Evolutionary conservation across 164 flowering plant genomes (phyloP).

Genomic region (Akebia trifoliata): DNA sequence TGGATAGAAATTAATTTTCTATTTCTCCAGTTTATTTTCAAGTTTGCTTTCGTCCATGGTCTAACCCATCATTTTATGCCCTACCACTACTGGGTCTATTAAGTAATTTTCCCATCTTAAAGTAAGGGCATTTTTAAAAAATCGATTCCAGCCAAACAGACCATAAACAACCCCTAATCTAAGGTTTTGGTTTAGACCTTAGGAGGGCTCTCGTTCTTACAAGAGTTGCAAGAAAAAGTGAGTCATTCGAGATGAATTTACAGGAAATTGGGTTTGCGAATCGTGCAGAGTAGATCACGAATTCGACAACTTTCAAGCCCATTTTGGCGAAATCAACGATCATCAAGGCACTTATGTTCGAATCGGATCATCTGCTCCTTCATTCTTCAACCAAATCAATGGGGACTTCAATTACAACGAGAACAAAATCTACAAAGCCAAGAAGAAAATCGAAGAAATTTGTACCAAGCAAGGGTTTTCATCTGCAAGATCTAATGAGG

Average conservation of each 20-base stretch:
- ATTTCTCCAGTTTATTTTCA: too few relatives aligned
- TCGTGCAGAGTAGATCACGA: slow-evolving; percentile 49
- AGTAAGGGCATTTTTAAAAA: too few relatives aligned
- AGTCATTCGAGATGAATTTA: slow-evolving; percentile 33
- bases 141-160: background rate
- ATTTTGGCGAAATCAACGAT: slow-evolving; percentile 39
- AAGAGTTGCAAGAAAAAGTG: slow-evolving; percentile 29
- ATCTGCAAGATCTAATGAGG: slow-evolving; percentile 20
- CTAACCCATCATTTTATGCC: too few relatives aligned
- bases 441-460: slow-evolving; percentile 41
- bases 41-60: too few relatives aligned
- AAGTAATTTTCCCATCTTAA: too few relatives aligned
- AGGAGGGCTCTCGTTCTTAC: slow-evolving; percentile 27
- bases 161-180: background rate
- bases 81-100: too few relatives aligned
- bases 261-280: slow-evolving; percentile 40
- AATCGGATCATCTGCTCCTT: slow-evolving; percentile 37
- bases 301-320: slow-evolving; percentile 41
- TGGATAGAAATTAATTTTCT: too few relatives aligned
- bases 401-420: slow-evolving; percentile 38
- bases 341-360: slow-evolving; percentile 50
- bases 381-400: slow-evolving; percentile 12
- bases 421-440: slow-evolving; percentile 47
- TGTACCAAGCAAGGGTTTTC: slow-evolving; percentile 29
- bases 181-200: background rate